Evolutionary conservation across 2,329 filamentous ascomycete genomes (phyloP), one percentile per base, ranked within the genome.

Genomic region (Fusarium multiceps): DNA sequence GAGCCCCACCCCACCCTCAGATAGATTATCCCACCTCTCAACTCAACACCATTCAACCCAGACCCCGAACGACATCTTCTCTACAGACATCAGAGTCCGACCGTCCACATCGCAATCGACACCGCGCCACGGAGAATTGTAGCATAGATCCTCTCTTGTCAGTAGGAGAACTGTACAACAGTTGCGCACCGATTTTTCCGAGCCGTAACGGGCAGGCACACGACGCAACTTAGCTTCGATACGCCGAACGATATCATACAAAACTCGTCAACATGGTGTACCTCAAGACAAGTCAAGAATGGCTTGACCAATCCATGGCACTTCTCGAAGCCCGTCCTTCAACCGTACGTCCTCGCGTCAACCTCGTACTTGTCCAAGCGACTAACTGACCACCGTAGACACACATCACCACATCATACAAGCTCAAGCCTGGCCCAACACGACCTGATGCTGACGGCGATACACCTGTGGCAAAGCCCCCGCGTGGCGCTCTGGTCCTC

Each of bases 341-440:
- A 34, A 94, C 92, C 42, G 95, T 97, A 88, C 69, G 88, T 50
- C 12, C 48, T 55, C 23, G 47, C n/a, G 48, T 23, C 41, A 25
- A 42, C 40, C 42, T 12, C 23, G n/a, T 23, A 41, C 16, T 32
- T 27, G 21, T 14, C 25, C 25, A 41, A 21, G 55, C 30, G 34
- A 53, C 58, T 62, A 63, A 71, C 60, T 54, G 42, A 63, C 43
- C n/a, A 63, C 40, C 28, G 53, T 76, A 98, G 94, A 94, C 95
- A 49, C 89, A 90, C 77, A 93, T 98, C 83, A 97, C 93, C 72
- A 97, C 94, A 69, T 94, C 92, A 85, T 99, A 98, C 88, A 91
- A 89, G 78, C 89, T 95, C 78, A 82, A 85, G 34, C 83, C 85
- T 48, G 64, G 56, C 9, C 55, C 69, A 55, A 59, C 76, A 55